phyloP scores from a whole-genome alignment of 768 basidiomycete species.

The Tricholoma hemisulphureum region DNA sequence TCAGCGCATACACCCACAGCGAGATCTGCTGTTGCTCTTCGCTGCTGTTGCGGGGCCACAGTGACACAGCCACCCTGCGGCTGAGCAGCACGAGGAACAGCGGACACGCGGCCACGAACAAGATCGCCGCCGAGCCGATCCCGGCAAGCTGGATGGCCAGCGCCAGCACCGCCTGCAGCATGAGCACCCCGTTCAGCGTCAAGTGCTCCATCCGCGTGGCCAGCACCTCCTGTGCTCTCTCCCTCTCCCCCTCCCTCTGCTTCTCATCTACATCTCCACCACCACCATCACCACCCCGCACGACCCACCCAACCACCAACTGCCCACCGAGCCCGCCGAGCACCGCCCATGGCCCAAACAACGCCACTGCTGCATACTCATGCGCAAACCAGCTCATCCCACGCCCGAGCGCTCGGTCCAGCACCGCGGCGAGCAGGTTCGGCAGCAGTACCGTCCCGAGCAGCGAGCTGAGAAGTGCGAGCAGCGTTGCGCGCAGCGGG shows the following conservation, averaged over 20 bases:
- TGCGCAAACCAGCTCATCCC: slow-evolving; percentile 85
- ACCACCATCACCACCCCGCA: not conserved
- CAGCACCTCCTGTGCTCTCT: no score
- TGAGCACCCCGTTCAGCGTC: slow-evolving; percentile 56
- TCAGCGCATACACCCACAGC: slow-evolving; percentile 63
- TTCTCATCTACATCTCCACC: no score
- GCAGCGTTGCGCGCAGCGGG: no score
- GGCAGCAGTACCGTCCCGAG: slow-evolving; percentile 60
- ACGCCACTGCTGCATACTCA: slow-evolving; percentile 58
- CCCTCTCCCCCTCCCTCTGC: no score
- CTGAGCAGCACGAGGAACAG: slow-evolving; percentile 58
- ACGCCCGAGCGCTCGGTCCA: slow-evolving; percentile 59
- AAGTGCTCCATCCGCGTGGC: slow-evolving; percentile 47
- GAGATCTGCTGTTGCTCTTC: slow-evolving; percentile 40
- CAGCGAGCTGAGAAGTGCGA: slow-evolving; percentile 26
- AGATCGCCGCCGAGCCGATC: slow-evolving; percentile 75
- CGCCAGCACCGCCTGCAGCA: slow-evolving; percentile 59
- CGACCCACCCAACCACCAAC: no score
- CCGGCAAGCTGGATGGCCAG: slow-evolving; percentile 59
- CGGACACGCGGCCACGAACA: slow-evolving; percentile 61
- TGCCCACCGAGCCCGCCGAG: slow-evolving; percentile 49
- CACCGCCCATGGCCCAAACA: slow-evolving; percentile 76
- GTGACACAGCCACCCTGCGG: no score
- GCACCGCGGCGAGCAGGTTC: slow-evolving; percentile 69
- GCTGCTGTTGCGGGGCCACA: no score